Conservation (phyloP, 495 filamentous ascomycete species). For the Elaphomyces granulatus region DNA sequence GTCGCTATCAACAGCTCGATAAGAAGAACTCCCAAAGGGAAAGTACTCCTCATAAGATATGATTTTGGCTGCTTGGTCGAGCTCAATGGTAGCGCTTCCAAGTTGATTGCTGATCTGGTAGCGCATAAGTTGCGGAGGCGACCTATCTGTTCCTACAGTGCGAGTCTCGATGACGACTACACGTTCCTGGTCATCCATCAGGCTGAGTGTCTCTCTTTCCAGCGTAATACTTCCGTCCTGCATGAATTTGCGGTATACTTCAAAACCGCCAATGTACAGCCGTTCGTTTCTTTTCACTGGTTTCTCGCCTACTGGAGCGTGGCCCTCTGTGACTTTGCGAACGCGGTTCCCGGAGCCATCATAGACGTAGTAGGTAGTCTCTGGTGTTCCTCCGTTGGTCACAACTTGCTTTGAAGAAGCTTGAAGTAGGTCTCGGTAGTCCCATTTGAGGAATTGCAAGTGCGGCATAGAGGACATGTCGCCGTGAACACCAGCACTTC, state of each 20-base stretch:
- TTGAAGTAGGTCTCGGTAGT: slow-evolving; percentile 11
- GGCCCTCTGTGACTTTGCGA: slow-evolving; percentile 16
- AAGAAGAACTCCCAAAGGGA: slow-evolving; percentile 18
- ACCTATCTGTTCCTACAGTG: too few relatives aligned
- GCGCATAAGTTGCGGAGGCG: too few relatives aligned
- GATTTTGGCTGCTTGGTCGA: slow-evolving; percentile 15
- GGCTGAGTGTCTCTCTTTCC: slow-evolving; percentile 3
- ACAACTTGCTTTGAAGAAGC: slow-evolving; percentile 5
- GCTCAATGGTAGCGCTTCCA: slow-evolving; percentile 10
- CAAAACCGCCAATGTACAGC: slow-evolving; percentile 9
- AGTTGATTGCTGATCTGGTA: slow-evolving; percentile 4
- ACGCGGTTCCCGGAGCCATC: slow-evolving; percentile 13
- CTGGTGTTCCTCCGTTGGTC: slow-evolving; percentile 2
- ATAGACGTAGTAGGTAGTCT: slow-evolving; percentile 20
- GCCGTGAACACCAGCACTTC: slow-evolving; percentile 3
- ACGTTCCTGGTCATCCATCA: background rate
- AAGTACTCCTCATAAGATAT: slow-evolving; percentile 24
- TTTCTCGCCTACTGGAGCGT: background rate
- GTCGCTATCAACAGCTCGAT: slow-evolving; percentile 4
- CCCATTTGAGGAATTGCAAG: slow-evolving; percentile 9
- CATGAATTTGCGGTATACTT: slow-evolving; percentile 8
- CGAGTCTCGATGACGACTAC: slow-evolving; percentile 5
- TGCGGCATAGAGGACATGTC: slow-evolving; percentile 13
- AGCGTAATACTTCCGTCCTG: slow-evolving; percentile 2
- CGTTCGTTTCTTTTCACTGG: slow-evolving; percentile 10